Evolutionary conservation across 1,284 basidiomycete species (phyloP), one percentile per base, ranked within the genome.

Genomic region (Fistulina hepatica): DNA sequence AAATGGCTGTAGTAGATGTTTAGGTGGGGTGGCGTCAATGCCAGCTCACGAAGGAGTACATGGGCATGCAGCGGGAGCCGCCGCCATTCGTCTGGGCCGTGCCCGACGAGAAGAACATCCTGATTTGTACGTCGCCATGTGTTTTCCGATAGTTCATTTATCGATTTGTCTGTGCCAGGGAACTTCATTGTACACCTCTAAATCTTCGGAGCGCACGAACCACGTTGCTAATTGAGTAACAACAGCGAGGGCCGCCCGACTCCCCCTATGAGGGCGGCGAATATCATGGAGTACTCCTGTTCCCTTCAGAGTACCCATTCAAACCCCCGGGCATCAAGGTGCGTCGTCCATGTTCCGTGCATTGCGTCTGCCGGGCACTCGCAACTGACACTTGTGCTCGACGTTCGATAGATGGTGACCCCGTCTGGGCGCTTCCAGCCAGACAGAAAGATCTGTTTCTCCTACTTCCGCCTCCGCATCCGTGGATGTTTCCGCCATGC

Each of bases 261-360:
- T 88, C 89, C 25, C 85, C 89, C 6, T 95, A 82, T 52, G 72
- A 75, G n/a, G 89, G 84, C 34, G 92, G 92, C 54, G 92, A 97
- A 58, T 97, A 90, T 56, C 86, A 93, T 52, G 92, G 81, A n/a
- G 76, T 83, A 19, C 70, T 89, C 24, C 59, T 89, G 40, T 94
- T 94, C 54, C 93, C 92, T 3, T 67, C 85, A 17, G 92, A 95
- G 60, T 97, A 92, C 56, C 85, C 89, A 32, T 93, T 92, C 68
- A 92, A 89, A 59, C 89, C 89, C 1, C 92, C 92, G 44, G 92
- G 92, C 40, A 94, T 97, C 66, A 97, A 95, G 71, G 82, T 81
- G 40, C 20, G 64, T 52, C n/a, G 25, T n/a, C n/a, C n/a, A n/a
- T n/a, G n/a, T n/a, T n/a, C n/a, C n/a, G n/a, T 39, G 13, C 21